Evolutionary conservation across 2,329 filamentous ascomycete genomes (phyloP).

Genomic region (Aureobasidium zeae): DNA sequence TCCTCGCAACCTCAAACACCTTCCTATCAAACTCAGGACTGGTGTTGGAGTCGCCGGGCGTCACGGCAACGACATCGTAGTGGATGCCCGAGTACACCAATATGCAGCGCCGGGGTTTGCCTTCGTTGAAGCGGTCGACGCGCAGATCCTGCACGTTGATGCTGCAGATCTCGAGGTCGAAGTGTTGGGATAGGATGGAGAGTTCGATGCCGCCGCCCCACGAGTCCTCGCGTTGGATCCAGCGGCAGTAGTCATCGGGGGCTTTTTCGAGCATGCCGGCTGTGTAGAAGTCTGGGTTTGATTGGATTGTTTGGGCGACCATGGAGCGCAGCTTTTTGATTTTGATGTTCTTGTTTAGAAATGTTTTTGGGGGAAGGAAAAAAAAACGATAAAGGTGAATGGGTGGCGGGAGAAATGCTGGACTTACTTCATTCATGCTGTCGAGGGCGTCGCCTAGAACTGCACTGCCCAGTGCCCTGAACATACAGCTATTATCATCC

Average conservation of each 20-base stretch:
- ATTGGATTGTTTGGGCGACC: slow-evolving; percentile 69
- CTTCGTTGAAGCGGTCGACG: slow-evolving; percentile 71
- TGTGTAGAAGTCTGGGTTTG: slow-evolving; percentile 61
- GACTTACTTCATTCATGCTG: slow-evolving; percentile 49
- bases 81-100: slow-evolving; percentile 88
- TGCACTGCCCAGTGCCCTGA: slow-evolving; percentile 75
- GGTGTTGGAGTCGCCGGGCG: slow-evolving; percentile 49
- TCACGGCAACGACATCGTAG: slow-evolving; percentile 81
- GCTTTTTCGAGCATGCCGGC: slow-evolving; percentile 64
- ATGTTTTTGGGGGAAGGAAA: too few species aligned
- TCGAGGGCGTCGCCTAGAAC: slow-evolving; percentile 57
- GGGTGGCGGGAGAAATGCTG: too few species aligned
- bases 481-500: slow-evolving; percentile 91
- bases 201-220: slow-evolving; percentile 94
- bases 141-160: slow-evolving; percentile 65
- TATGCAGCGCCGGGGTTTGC: slow-evolving; percentile 58
- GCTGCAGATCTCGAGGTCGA: slow-evolving; percentile 75
- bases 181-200: slow-evolving; percentile 72
- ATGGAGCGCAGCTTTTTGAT: slow-evolving; percentile 57
- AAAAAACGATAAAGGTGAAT: too few species aligned
- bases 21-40: slow-evolving; percentile 71
- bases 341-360: not conserved
- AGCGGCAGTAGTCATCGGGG: slow-evolving; percentile 67
- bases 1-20: slow-evolving; percentile 49
- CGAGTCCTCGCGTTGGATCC: slow-evolving; percentile 68